Evolutionary conservation across 768 basidiomycete genomes (phyloP), one percentile per base, ranked within the genome.

Genomic region (Coprinopsis sp.): DNA sequence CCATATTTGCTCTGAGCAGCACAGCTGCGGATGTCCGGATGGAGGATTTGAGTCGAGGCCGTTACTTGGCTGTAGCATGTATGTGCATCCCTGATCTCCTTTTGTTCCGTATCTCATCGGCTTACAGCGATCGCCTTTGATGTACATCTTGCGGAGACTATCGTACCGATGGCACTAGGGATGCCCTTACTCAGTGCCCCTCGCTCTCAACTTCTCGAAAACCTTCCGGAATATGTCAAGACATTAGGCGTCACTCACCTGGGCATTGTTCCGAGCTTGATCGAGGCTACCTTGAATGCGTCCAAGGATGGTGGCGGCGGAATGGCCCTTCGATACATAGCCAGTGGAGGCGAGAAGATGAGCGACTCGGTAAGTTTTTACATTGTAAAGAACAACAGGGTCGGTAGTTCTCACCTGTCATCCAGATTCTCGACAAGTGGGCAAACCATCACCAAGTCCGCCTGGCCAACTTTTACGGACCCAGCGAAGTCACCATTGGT

Each of bases 331-430:
- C 62, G 68, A 18, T 77, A 70, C 48, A 70, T 77, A 28, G 72
- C 63, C 3, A 72, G 73, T 48, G 76, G 76, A 11, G 76, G 76
- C 4, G 76, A 77, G 58, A 77, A 77, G 57, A 75, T 77, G 55
- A 73, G 67, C 38, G 73, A 77, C 53, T 62, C 71, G 16, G 75
- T 76, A 46, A 49, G 69, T 58, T 6, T 7, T 14, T 16, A 34
- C 30, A 10, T 48, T 10, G 29, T 8, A 46, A n/a, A n/a, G n/a
- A n/a, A n/a, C n/a, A n/a, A n/a, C n/a, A 64, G 5, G 13, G 10
- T 19, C 22, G 21, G 18, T n/a, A 4, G 24, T n/a, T 40, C 12
- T 5, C 25, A 19, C 27, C 14, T 23, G 27, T 12, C 16, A 4
- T 18, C 3, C 33, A 49, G 66, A 66, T 68, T 29, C 57, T 77